Percentiles rank a stretch among this genome's conserved stretches.
These are phyloP conservation scores for Podaxis sp. DNA, from an alignment of 768 basidiomycete species.

Conservation along the genomic window DNA sequence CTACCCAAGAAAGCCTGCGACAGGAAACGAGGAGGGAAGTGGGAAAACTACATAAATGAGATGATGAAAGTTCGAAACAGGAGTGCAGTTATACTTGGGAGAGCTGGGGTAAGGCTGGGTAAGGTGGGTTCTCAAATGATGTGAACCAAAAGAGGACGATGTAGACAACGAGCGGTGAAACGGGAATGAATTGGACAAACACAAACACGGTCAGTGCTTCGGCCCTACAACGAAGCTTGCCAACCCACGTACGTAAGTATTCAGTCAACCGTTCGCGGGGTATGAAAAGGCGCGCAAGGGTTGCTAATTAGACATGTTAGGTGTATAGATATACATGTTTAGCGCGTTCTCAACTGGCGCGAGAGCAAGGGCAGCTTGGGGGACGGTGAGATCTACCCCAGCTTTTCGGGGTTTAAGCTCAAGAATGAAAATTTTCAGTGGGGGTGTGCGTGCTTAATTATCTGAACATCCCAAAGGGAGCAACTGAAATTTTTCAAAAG, in stretches of 20 bases:
- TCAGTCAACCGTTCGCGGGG: neutral
- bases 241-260: neutral
- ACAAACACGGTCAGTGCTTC: neutral
- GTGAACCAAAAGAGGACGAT: neutral
- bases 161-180: neutral
- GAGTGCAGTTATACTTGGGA: too few relatives aligned
- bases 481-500: neutral
- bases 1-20: too few relatives aligned
- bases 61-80: too few relatives aligned
- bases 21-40: too few relatives aligned
- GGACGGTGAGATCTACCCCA: too few relatives aligned
- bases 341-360: neutral
- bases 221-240: neutral
- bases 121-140: neutral
- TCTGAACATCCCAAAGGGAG: neutral
- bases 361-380: too few relatives aligned
- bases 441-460: neutral
- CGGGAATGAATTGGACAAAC: neutral
- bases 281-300: neutral
- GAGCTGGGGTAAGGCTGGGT: neutral
- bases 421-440: neutral
- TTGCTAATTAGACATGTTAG: neutral
- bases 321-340: neutral
- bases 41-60: too few relatives aligned
- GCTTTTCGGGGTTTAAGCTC: too few relatives aligned